Base-by-base conservation (phyloP, 1,284 basidiomycete species). In the Flammula alnicola region DNA sequence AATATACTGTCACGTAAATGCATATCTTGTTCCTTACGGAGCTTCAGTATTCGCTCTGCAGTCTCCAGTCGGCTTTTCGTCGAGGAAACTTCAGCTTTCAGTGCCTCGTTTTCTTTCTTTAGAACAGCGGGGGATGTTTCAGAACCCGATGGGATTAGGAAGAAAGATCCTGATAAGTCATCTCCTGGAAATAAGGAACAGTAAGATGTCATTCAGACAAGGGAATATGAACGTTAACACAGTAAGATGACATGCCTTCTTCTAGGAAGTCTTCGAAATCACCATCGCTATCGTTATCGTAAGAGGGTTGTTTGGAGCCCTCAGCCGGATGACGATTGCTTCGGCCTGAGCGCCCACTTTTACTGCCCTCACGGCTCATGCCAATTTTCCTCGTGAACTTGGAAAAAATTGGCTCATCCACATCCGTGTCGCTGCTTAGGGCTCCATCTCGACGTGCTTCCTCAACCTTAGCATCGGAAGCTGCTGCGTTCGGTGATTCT, bases 1-100 rank as follows among this genome's bases (percentile, higher is more conserved):
- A 84, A 80, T 58, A 91, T 89, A 59, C 87, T 88, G 57, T 91
- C 89, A 14, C 88, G 81, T 49, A 92, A 67, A 38, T 88, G 79
- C 51, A 80, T 75, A 62, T 91, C 88, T 63, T 91, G 88, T 56
- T 88, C 88, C 63, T 84, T 83, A 50, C 88, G 80, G 56, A 83
- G 60, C 54, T 84, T 83, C 26, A 91, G 66, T 30, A 80, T 70
- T 19, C 76, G 76, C 52, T 89, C 86, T 19, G 83, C 77, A 4
- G 75, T 70, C 23, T 79, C 77, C 27, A 91, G 68, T 36, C 79
- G 77, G 56, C 74, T 78, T 62, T 80, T 78, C 65, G 81, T 70
- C 4, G 69, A 66, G 22, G 81, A 80, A 5, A 87, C 59, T 55
- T 90, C 82, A 7, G 70, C 64, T 61, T 79, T 88, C 8, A 91